Evolutionary conservation across 306 rosid genomes (phyloP).

Genomic region (cucumber (Cucumis sativus)): Cucumber_9930_V3 NC_026659.2:17381501-17382000

Average conservation of each 20-base stretch:
- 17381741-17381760: slow-evolving; percentile 63
- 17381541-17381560: not conserved
- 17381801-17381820: slow-evolving; percentile 60
- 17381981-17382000: not conserved
- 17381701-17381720: slow-evolving; percentile 56
- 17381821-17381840: slow-evolving; percentile 19
- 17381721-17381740: slow-evolving; percentile 30
- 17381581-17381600: too few species aligned
- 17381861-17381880: slow-evolving; percentile 19
- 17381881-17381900: not conserved
- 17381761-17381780: slow-evolving; percentile 91
- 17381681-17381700: slow-evolving; percentile 99
- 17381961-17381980: not conserved
- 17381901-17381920: not conserved
- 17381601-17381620: not conserved
- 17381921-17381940: not conserved
- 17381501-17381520: slow-evolving; percentile 97
- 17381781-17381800: slow-evolving; percentile 89
- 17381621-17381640: not conserved
- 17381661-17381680: slow-evolving; percentile 98
- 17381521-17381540: slow-evolving; percentile 9
- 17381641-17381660: slow-evolving; percentile 61
- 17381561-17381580: not conserved
- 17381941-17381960: not conserved
- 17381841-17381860: slow-evolving; percentile 21